A percentile compares a stretch with the other conserved stretches of the same genome.
Evolutionary conservation across 2,329 filamentous ascomycete species (phyloP).

Genomic region (Colletotrichum navitas): DNA sequence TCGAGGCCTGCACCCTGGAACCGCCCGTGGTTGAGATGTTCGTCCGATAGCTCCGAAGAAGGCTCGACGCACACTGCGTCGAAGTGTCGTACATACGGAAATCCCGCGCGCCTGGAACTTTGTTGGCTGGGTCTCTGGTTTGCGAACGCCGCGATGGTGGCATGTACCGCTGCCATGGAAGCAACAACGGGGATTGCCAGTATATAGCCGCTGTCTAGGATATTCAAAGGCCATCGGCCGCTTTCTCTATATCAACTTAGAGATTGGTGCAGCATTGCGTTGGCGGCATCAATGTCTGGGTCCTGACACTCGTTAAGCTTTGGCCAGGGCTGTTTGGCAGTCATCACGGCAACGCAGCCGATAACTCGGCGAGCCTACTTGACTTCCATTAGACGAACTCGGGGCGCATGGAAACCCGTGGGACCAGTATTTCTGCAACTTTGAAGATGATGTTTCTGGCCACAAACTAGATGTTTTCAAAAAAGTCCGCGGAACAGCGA

Average conservation of each 20-base stretch:
- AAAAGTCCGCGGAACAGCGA: not conserved
- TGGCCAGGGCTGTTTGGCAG: not conserved
- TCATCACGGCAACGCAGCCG: not conserved
- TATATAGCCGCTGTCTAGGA: not conserved
- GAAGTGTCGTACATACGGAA: not conserved
- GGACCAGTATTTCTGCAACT: not conserved
- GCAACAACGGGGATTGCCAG: not conserved
- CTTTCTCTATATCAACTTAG: not conserved
- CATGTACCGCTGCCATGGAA: not conserved
- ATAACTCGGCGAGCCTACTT: not conserved
- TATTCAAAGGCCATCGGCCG: not conserved
- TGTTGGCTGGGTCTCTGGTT: not conserved
- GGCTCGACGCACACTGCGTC: not conserved
- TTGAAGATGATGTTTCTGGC: not conserved
- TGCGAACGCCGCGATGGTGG: not conserved
- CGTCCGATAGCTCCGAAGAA: not conserved
- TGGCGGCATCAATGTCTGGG: not conserved
- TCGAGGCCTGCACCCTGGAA: not conserved
- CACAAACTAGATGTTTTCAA: not conserved
- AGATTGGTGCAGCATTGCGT: not conserved
- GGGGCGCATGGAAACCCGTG: not conserved
- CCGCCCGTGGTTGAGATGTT: conserved; percentile 6
- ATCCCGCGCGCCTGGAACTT: not conserved
- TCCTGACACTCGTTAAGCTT: not conserved
- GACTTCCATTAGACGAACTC: not conserved